These are phyloP conservation scores for Allodekkera sacchari DNA, from an alignment of 805 yeast species.

Conservation along the genomic window DNA sequence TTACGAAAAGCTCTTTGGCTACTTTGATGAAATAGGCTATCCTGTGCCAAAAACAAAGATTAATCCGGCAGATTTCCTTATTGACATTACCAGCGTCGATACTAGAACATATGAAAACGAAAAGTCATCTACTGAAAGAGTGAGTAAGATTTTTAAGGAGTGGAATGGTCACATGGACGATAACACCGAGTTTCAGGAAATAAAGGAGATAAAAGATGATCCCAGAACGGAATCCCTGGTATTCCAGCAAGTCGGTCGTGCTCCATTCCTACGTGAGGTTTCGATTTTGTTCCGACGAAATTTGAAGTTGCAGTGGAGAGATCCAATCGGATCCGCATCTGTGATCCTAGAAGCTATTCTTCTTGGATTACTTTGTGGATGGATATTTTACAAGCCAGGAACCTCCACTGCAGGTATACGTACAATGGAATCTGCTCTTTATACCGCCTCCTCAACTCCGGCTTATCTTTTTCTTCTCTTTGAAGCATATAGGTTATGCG, in stretches of 20 bases:
- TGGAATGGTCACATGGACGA: conserved; percentile 30
- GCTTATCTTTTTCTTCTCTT: conserved; percentile 47
- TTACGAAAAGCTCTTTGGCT: conserved; percentile 30
- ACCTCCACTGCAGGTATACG: conserved; percentile 56
- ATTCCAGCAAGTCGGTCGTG: conserved; percentile 24
- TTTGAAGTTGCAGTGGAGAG: conserved; percentile 38
- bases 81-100: conserved; percentile 53
- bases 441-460: conserved; percentile 45
- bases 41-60: conserved; percentile 32
- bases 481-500: conserved; percentile 51
- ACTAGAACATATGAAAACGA: conserved; percentile 31
- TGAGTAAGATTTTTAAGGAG: conserved; percentile 23
- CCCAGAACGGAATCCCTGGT: conserved; percentile 3
- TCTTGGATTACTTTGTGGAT: conserved; percentile 59
- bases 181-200: conserved; percentile 1
- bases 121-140: conserved; percentile 24
- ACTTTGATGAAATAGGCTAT: conserved; percentile 42
- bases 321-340: conserved; percentile 39
- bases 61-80: conserved; percentile 55
- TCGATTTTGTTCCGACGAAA: conserved; percentile 37
- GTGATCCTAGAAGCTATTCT: conserved; percentile 34
- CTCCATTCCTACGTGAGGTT: conserved; percentile 36
- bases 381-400: conserved; percentile 66
- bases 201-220: neutral
- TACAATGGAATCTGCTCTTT: conserved; percentile 44